phyloP scores from a whole-genome alignment of 345 rosid species.

The Theobroma cacao region DNA sequence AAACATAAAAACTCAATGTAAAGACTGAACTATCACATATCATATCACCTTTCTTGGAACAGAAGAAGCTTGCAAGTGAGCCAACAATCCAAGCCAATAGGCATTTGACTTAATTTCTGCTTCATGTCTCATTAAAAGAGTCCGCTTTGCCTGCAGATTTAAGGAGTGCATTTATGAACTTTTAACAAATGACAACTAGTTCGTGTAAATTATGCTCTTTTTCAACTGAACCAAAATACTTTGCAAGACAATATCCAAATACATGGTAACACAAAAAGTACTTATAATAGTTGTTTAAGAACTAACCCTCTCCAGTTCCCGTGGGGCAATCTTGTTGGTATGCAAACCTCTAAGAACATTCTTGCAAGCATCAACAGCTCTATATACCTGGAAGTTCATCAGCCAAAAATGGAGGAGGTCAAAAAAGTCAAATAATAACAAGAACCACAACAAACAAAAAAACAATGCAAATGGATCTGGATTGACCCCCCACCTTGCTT shows the following conservation, averaged over 20 bases:
- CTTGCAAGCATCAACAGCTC: conserved; percentile 99
- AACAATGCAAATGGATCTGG: conserved; percentile 15
- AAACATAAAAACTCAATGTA: background rate
- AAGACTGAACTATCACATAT: background rate
- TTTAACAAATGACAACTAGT: background rate
- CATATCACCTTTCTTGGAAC: conserved; percentile 83
- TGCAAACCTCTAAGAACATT: conserved; percentile 90
- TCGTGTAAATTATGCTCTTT: background rate
- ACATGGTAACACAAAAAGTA: background rate
- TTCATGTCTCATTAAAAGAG: conserved; percentile 98
- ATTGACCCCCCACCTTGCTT: conserved; percentile 59
- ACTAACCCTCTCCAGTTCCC: conserved; percentile 98
- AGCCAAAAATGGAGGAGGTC: conserved; percentile 16
- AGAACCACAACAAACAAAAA: background rate
- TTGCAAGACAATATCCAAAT: background rate
- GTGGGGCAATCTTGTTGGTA: conserved; percentile 71
- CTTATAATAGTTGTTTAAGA: conserved; percentile 4
- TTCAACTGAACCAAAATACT: background rate
- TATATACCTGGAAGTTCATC: conserved; percentile 58
- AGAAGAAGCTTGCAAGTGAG: conserved; percentile 95
- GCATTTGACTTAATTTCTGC: conserved; percentile 98
- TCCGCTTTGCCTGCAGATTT: conserved; percentile 77
- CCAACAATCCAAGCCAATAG: conserved; percentile 95
- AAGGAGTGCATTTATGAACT: conserved; percentile 4
- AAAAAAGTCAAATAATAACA: background rate